Evolutionary conservation across 768 basidiomycete genomes (phyloP), one percentile per base, ranked within the genome.

Genomic region (Pleurotus djamor): DNA sequence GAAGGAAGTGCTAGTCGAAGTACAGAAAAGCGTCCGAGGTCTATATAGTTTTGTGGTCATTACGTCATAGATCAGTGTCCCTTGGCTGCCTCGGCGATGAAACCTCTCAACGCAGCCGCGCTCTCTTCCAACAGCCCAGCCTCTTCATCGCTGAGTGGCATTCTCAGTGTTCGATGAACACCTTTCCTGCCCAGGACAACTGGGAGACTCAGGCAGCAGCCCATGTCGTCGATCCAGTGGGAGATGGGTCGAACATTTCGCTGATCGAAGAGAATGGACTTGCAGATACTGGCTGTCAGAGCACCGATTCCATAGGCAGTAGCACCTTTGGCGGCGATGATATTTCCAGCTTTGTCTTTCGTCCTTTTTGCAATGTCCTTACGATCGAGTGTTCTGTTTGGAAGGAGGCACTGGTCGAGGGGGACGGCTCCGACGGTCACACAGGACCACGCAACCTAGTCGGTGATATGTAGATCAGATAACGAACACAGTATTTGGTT

Each of bases 221-320:
- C 59, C 41, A 56, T 35, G 21, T 48, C 47, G 2, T 63, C 62
- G 36, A 60, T 50, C 62, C 62, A 63, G 48, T 63, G 62, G 48
- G 54, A 60, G 54, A 63, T 55, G 5, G 62, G 62, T 41, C 62
- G 34, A 6, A 63, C 55, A 48, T 57, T 59, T 28, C 56, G 43
- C 54, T 60, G 59, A 48, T 63, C 54, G 59, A 63, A 63, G 16
- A 63, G 33, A 32, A 63, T 63, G 9, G 62, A 63, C 38, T 63
- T 59, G 59, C 62, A 63, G n/a, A 63, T 60, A 48, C 59, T 60
- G 4, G 59, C 59, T 4, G 60, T 59, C 33, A 63, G 52, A 28
- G 59, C 35, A 34, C 54, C 62, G 33, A 63, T 58, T 5, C 62
- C 62, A 41, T 60, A 63, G 34, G 62, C 52, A 6, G 62, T 63